Evolutionary conservation across 805 yeast genomes (phyloP), one percentile per base, ranked within the genome.

Genomic region (Novakomyces olei): DNA sequence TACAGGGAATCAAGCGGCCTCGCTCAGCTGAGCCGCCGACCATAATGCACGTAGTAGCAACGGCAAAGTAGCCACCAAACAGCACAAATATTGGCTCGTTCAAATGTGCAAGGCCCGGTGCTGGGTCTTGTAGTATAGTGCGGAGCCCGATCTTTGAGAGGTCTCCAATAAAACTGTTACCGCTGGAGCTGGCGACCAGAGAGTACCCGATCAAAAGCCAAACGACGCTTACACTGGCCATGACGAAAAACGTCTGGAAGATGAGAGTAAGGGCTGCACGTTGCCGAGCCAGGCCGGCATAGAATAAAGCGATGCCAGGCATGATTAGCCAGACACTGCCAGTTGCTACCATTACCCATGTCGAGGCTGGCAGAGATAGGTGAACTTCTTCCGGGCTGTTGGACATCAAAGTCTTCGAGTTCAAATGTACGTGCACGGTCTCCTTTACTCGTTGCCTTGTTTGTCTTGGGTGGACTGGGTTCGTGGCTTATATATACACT

Each of bases 121-220:
- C 94, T 17, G 81, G 30, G 15, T 10, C 26, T 14, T 17, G 19
- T 20, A 19, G 65, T 14, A 75, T 88, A 36, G 72, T 59, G 64
- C 62, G 75, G 46, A 83, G 61, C 40, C 79, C 72, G 49, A 81
- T 79, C 53, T 76, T 72, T 45, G 67, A 65, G 49, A 83, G 58
- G 38, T 77, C 66, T 35, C 96, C 96, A 42, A 79, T 60, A 53
- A 85, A 75, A 5, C 77, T 65, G 17, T 34, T 17, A 10, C 67
- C 69, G 35, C 61, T 57, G 48, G 72, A 79, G 17, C 80, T 61
- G 50, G 83, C 85, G 12, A 78, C 72, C 36, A 83, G 62, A 8
- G 93, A 76, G 54, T 76, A 83, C 39, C 95, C 96, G 92, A 94
- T 79, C 60, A 80, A 80, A 54, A 79, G 83, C 95, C 96, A 83